A percentile compares a stretch with the other conserved stretches of the same genome.
phyloP scores from a whole-genome alignment of 2,329 filamentous ascomycete species.

The Sarocladium strictum region DNA sequence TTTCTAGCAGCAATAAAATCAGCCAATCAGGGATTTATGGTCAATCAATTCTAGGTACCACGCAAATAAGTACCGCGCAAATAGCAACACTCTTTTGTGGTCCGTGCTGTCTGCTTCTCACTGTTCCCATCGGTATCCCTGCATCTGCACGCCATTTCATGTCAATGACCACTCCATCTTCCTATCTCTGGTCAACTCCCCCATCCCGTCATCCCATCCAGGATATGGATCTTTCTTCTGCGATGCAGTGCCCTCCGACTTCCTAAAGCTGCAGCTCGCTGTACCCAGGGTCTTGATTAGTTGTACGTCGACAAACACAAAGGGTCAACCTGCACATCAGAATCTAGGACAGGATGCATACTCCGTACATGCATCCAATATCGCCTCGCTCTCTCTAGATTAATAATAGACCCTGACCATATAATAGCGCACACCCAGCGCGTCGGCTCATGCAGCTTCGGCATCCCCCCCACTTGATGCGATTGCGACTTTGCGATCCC shows the following conservation, averaged over 20 bases:
- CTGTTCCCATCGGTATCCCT: too few relatives aligned
- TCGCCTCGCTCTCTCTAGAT: neutral
- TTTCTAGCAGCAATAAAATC: too few relatives aligned
- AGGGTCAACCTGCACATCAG: too few relatives aligned
- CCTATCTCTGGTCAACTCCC: neutral
- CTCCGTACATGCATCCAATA: neutral
- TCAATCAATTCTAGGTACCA: too few relatives aligned
- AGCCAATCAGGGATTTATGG: too few relatives aligned
- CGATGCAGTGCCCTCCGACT: neutral
- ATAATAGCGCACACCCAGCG: neutral
- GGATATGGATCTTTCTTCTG: neutral
- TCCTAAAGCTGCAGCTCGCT: neutral
- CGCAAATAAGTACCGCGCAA: too few relatives aligned
- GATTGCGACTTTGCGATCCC: conserved; percentile 6
- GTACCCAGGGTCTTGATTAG: too few relatives aligned
- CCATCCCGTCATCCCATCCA: conserved; percentile 1
- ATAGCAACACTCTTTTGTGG: too few relatives aligned
- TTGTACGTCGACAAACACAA: too few relatives aligned
- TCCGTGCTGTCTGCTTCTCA: too few relatives aligned
- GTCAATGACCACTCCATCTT: conserved; percentile 5
- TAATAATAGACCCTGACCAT: neutral
- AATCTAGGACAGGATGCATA: too few relatives aligned
- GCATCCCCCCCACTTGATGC: conserved; percentile 5
- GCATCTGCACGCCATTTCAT: neutral
- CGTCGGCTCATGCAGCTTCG: neutral